Evolutionary conservation across 306 rosid genomes (phyloP), one percentile per base, ranked within the genome.

Genomic region (Fragaria vesca): DNA sequence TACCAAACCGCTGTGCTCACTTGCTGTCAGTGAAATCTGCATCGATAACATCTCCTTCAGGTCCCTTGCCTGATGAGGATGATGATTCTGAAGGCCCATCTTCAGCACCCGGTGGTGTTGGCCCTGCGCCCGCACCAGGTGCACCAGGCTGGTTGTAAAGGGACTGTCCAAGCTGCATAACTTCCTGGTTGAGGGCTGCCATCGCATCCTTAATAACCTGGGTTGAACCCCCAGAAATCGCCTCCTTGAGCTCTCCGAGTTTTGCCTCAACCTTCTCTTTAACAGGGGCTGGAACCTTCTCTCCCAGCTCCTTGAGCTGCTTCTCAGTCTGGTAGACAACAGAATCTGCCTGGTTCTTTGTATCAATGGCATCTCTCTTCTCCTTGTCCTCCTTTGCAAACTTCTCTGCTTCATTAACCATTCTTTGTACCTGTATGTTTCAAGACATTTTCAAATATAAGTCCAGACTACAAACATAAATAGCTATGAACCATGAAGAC

Each of bases 321-420:
- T 91, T 91, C 81, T 91, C 96, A 4, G 96, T 89, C 75, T 91
- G 96, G 85, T 91, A 89, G 45, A 91, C 90, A 69, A 88, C 91
- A 71, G 94, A 91, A 78, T 91, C 92, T 1, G 94, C 94, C 76
- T 89, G 97, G 79, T 91, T 91, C 92, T 88, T 91, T 7, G 91
- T 91, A 83, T 89, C 97, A 62, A 93, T 93, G 15, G 97, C 91
- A 16, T 93, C 98, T 85, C 98, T 91, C 91, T 85, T 93, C 76
- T 93, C 98, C 72, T 93, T 93, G 86, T 93, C 98, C 82, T 91
- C 98, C 86, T 85, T 86, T 2, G 98, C 66, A 77, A 91, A 91
- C 80, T 54, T 93, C 78, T 93, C 98, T 0, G 97, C 97, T 78
- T 93, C 98, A 0, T 26, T 81, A 9, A 93, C 98, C 98, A 93